A percentile compares a stretch with the other conserved stretches of the same genome.
These are phyloP conservation scores for Fusarium tupiense DNA, from an alignment of 2,329 filamentous ascomycete species.

Conservation along the genomic window DNA sequence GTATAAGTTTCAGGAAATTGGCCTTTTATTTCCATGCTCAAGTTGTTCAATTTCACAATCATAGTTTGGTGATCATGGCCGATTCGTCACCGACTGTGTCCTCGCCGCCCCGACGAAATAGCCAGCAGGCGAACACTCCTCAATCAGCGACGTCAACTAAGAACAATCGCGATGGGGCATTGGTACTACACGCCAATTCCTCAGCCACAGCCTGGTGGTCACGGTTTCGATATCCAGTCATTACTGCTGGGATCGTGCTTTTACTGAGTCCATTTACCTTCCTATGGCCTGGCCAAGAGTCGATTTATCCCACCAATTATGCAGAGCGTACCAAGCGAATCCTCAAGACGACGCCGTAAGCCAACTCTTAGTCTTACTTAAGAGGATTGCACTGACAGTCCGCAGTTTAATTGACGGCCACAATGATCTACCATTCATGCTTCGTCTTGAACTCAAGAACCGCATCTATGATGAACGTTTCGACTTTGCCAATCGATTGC, in stretches of 20 bases:
- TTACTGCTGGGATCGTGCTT: conserved; percentile 10
- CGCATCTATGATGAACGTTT: conserved; percentile 30
- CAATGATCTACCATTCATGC: conserved; percentile 45
- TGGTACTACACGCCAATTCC: conserved; percentile 5
- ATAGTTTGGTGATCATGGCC: neutral
- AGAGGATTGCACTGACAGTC: neutral
- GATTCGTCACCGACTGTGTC: neutral
- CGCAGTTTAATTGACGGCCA: conserved; percentile 45
- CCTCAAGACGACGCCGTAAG: conserved; percentile 21
- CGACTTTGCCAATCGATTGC: conserved; percentile 26
- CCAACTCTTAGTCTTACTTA: neutral
- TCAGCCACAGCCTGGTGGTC: conserved; percentile 1
- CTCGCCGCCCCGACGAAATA: neutral
- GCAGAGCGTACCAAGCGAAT: conserved; percentile 26
- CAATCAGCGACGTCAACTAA: neutral
- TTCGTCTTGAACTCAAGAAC: conserved; percentile 45
- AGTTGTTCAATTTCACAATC: neutral
- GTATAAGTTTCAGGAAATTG: neutral
- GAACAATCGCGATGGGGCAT: neutral
- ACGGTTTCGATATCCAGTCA: conserved; percentile 7
- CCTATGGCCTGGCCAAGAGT: conserved; percentile 4
- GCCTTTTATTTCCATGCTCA: neutral
- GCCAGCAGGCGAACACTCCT: neutral
- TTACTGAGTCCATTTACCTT: conserved; percentile 16
- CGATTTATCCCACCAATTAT: conserved; percentile 21